These are phyloP conservation scores for Fusarium albidum DNA, from an alignment of 2,329 filamentous ascomycete species.

Conservation along the genomic window DNA sequence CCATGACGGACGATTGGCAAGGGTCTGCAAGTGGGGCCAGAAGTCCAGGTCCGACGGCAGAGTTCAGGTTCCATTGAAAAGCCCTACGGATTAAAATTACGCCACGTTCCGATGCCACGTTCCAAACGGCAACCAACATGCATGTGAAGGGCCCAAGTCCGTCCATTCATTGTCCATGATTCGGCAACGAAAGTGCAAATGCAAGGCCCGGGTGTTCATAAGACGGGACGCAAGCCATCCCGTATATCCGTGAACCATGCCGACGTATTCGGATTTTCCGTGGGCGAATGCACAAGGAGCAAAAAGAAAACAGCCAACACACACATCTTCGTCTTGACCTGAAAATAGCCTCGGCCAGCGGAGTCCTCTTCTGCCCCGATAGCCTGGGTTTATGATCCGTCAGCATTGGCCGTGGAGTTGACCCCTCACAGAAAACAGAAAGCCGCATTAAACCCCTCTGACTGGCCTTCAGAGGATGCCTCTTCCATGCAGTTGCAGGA, in stretches of 20 bases:
- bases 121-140: conserved; percentile 3
- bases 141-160: conserved; percentile 1
- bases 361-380: too few species aligned
- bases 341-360: too few species aligned
- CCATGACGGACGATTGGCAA: conserved; percentile 32
- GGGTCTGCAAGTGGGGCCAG: conserved; percentile 34
- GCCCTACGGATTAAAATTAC: conserved; percentile 17
- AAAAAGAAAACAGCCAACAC: not conserved
- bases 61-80: not conserved
- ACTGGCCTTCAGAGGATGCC: not conserved
- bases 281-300: not conserved
- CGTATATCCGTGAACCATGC: not conserved
- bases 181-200: conserved; percentile 1
- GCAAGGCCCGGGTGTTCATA: not conserved
- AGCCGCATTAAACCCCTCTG: not conserved
- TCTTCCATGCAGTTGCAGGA: conserved; percentile 3
- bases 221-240: conserved; percentile 1
- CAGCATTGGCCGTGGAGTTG: not conserved
- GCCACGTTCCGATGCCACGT: conserved; percentile 2
- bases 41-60: not conserved
- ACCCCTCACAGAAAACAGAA: not conserved
- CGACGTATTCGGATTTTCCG: not conserved
- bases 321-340: not conserved
- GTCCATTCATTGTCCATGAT: conserved; percentile 1
- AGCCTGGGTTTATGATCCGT: not conserved